Evolutionary conservation across 2,329 filamentous ascomycete genomes (phyloP).

Genomic region (Penicillium brasilianum): DNA sequence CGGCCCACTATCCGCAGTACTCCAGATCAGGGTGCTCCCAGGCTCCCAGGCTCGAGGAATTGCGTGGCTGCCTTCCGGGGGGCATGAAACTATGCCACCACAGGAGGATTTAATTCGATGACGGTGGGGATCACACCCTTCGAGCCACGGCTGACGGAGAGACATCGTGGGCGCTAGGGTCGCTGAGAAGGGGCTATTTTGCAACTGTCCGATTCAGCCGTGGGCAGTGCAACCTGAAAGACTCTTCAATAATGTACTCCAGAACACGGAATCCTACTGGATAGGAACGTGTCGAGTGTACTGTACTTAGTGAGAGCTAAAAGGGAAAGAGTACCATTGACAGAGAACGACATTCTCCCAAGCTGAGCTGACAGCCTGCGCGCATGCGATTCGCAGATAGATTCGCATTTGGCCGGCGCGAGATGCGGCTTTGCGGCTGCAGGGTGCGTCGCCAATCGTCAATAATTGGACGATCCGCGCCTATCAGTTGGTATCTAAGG

Average conservation of each 20-base stretch:
- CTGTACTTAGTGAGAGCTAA: no score
- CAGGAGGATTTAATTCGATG: background rate
- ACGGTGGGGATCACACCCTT: background rate
- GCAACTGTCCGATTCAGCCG: slow-evolving; percentile 2
- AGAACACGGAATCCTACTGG: background rate
- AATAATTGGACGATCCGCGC: slow-evolving; percentile 30
- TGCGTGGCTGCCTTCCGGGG: slow-evolving; percentile 1
- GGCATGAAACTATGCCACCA: slow-evolving; percentile 22
- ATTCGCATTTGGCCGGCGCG: slow-evolving; percentile 12
- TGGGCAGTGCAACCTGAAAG: background rate
- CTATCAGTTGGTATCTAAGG: slow-evolving; percentile 24
- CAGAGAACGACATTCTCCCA: background rate
- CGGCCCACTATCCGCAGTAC: background rate
- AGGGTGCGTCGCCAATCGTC: slow-evolving; percentile 20
- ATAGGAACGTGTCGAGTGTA: background rate
- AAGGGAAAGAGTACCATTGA: background rate
- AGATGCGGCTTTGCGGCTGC: slow-evolving; percentile 30
- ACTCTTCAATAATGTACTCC: no score
- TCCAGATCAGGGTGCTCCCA: no score
- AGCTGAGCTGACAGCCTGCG: slow-evolving; percentile 1
- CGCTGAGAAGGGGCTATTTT: background rate
- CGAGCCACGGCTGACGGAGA: background rate
- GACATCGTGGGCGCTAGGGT: background rate
- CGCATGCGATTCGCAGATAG: slow-evolving; percentile 1
- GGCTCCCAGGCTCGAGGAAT: no score